Evolutionary conservation across 2,329 filamentous ascomycete species (phyloP).

Genomic region (Paramyrothecium sp.): DNA sequence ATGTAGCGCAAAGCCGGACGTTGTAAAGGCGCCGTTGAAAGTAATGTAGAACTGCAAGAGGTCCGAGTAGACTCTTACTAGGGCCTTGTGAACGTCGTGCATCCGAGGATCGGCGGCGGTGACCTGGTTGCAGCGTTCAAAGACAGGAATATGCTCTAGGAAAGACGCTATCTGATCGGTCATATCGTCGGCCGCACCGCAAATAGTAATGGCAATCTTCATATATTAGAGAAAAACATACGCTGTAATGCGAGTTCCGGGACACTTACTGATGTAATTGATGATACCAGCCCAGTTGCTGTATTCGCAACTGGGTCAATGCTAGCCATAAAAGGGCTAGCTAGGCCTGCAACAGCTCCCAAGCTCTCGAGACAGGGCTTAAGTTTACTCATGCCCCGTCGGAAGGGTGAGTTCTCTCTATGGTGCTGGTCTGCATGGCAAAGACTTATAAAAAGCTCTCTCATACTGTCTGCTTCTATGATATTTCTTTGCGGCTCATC

Average conservation of each 20-base stretch:
- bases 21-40: background rate
- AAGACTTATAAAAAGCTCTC: background rate
- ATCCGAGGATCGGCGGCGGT: background rate
- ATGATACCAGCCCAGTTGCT: constrained; percentile 4
- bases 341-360: constrained; percentile 1
- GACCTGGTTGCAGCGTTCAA: constrained; percentile 5
- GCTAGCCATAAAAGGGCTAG: constrained; percentile 6
- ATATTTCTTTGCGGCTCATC: background rate
- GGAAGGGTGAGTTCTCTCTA: constrained; percentile 1
- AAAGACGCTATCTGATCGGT: constrained; percentile 3
- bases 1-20: background rate
- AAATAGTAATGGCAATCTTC: constrained; percentile 6
- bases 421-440: constrained; percentile 2
- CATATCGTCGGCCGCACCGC: constrained; percentile 6
- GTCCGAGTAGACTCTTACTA: constrained; percentile 5
- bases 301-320: constrained; percentile 3
- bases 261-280: constrained; percentile 1
- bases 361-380: constrained; percentile 4
- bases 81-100: constrained; percentile 1
- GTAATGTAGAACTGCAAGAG: constrained; percentile 5
- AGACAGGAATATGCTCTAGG: constrained; percentile 2
- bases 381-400: constrained; percentile 2
- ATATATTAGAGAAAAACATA: background rate
- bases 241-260: background rate
- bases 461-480: background rate